phyloP scores from a whole-genome alignment of 2,329 filamentous ascomycete species.

The Bipolaris oryzae region DNA sequence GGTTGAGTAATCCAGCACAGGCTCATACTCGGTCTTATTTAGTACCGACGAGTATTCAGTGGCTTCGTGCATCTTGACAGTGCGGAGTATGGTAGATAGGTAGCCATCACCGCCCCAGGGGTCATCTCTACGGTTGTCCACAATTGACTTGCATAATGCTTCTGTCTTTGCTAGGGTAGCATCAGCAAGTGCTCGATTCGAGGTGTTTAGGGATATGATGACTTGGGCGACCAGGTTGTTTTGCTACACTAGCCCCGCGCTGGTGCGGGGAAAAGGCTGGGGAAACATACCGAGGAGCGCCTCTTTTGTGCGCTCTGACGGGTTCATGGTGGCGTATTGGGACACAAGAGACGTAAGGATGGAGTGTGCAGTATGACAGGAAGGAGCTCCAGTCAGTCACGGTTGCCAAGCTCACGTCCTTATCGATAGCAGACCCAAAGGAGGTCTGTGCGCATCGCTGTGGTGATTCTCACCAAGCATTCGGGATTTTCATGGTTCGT shows the following conservation, averaged over 20 bases:
- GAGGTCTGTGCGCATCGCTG: background rate
- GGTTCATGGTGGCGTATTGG: conserved; percentile 44
- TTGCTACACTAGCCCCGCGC: background rate
- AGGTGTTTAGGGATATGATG: background rate
- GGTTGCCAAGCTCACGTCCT: background rate
- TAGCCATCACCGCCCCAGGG: conserved; percentile 41
- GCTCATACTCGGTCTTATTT: conserved; percentile 13
- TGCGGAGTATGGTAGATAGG: conserved; percentile 61
- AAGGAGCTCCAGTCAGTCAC: background rate
- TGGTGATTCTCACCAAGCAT: background rate
- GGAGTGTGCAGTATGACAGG: conserved; percentile 2
- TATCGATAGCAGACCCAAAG: conserved; percentile 7
- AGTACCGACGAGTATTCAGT: conserved; percentile 20
- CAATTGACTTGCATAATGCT: conserved; percentile 47
- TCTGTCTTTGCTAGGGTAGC: conserved; percentile 47
- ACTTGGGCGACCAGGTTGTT: background rate
- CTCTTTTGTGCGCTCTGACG: conserved; percentile 51
- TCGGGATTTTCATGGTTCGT: background rate
- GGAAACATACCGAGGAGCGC: conserved; percentile 44
- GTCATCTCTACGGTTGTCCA: conserved; percentile 53
- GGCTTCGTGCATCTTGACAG: conserved; percentile 57
- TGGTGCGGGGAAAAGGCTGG: background rate
- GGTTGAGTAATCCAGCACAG: conserved; percentile 58
- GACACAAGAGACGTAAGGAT: conserved; percentile 1
- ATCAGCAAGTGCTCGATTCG: background rate